phyloP scores from a whole-genome alignment of 2,329 filamentous ascomycete genomes.

The Malbranchea zuffiana region DNA sequence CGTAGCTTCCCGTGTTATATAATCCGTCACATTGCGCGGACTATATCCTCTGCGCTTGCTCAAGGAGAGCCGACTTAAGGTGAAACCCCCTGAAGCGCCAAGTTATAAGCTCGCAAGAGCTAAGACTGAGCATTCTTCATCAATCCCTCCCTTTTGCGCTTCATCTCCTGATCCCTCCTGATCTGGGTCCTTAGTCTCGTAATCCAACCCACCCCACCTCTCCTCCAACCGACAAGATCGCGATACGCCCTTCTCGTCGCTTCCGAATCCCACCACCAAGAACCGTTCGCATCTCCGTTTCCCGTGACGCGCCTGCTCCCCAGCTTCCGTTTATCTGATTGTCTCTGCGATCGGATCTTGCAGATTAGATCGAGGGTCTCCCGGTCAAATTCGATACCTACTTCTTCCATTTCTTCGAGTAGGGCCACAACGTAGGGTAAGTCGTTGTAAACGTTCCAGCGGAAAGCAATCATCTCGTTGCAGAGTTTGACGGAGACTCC shows the following conservation, averaged over 20 bases:
- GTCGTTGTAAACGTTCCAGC: slow-evolving; percentile 34
- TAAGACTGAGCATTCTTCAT: slow-evolving; percentile 1
- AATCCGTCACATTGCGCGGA: too few species aligned
- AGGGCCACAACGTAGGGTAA: slow-evolving; percentile 31
- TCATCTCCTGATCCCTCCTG: slow-evolving; percentile 3
- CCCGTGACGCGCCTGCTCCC: not conserved
- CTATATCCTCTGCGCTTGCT: too few species aligned
- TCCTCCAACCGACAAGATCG: slow-evolving; percentile 10
- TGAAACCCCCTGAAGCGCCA: too few species aligned
- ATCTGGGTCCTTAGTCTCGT: slow-evolving; percentile 5
- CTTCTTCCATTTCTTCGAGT: slow-evolving; percentile 36
- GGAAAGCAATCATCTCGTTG: slow-evolving; percentile 35
- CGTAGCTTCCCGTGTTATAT: too few species aligned
- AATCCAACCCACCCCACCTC: slow-evolving; percentile 8
- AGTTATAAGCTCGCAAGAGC: too few species aligned
- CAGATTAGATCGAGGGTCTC: slow-evolving; percentile 26
- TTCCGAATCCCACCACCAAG: slow-evolving; percentile 14
- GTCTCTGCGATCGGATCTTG: slow-evolving; percentile 21
- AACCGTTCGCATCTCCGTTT: not conserved
- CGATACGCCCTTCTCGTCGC: slow-evolving; percentile 10
- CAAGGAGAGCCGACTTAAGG: too few species aligned
- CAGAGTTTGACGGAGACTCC: slow-evolving; percentile 33
- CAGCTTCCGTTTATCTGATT: slow-evolving; percentile 14
- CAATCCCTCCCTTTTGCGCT: not conserved
- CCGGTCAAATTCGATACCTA: slow-evolving; percentile 28